Percentiles rank a stretch among this genome's conserved stretches.
Evolutionary conservation across 306 rosid genomes (phyloP).

Genomic region (Amphicarpaea edgeworthii): DNA sequence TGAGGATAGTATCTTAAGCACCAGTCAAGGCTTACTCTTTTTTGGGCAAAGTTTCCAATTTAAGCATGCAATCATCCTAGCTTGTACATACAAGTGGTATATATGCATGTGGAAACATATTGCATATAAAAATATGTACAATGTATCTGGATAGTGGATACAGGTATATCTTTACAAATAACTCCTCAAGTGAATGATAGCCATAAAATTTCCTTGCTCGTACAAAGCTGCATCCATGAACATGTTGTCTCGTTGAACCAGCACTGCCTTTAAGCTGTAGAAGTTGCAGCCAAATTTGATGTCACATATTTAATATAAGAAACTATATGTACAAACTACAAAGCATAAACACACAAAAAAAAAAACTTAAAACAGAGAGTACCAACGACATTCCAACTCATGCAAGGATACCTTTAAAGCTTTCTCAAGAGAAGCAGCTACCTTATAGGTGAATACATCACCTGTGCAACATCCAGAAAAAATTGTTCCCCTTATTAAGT

Average conservation of each 20-base stretch:
- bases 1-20: constrained; percentile 84
- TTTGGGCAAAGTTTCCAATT: constrained; percentile 42
- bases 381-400: constrained; percentile 33
- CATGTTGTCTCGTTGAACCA: constrained; percentile 75
- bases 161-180: constrained; percentile 90
- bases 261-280: constrained; percentile 75
- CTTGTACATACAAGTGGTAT: constrained; percentile 26
- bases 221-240: constrained; percentile 90
- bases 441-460: constrained; percentile 61
- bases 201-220: constrained; percentile 87
- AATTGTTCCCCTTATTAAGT: constrained; percentile 1
- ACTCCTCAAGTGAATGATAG: constrained; percentile 84
- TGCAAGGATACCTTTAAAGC: constrained; percentile 78
- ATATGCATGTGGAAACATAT: constrained; percentile 36
- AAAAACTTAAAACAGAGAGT: constrained; percentile 31
- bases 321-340: constrained; percentile 5
- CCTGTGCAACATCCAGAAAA: constrained; percentile 55
- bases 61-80: constrained; percentile 27
- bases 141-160: constrained; percentile 59
- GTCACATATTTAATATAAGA: constrained; percentile 23
- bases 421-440: constrained; percentile 80
- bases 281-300: constrained; percentile 31
- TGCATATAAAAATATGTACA: constrained; percentile 31
- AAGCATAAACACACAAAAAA: constrained; percentile 2
- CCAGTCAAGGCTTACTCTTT: constrained; percentile 67